These are phyloP conservation scores for Asterochloris erici DNA, from an alignment of 139 green algal genomes.

Conservation along the genomic window DNA sequence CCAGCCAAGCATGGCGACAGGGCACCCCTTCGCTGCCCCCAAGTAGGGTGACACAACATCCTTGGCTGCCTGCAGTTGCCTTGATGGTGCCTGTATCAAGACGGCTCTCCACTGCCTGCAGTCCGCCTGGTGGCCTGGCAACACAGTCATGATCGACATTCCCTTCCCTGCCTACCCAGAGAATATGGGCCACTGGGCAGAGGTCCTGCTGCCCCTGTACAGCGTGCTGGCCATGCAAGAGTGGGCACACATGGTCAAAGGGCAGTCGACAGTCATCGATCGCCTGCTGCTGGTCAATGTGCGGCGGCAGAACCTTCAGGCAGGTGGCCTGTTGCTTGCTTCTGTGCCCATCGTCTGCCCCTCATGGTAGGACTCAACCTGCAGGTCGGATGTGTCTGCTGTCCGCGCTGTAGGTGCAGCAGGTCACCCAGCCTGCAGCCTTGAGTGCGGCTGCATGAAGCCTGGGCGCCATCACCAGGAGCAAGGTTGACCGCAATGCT, in stretches of 20 bases:
- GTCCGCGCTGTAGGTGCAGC: too few species aligned
- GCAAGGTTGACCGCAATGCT: too few species aligned
- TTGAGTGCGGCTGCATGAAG: too few species aligned
- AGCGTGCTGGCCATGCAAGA: constrained; percentile 31
- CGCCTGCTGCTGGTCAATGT: constrained; percentile 41
- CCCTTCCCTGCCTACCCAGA: constrained; percentile 61
- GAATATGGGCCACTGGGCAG: constrained; percentile 77
- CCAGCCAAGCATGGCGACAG: too few species aligned
- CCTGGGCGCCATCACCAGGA: too few species aligned
- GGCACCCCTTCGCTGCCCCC: too few species aligned
- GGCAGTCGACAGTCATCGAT: constrained; percentile 24
- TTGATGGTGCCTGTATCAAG: neutral
- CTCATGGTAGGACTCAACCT: too few species aligned
- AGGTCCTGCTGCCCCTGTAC: constrained; percentile 62
- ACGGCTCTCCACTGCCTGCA: constrained; percentile 7
- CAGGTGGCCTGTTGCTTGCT: neutral
- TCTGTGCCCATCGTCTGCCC: neutral
- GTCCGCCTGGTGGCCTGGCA: constrained; percentile 44
- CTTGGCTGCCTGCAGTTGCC: too few species aligned
- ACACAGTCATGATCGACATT: constrained; percentile 67
- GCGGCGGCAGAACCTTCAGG: constrained; percentile 6
- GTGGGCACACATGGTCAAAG: constrained; percentile 17
- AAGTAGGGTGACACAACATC: too few species aligned
- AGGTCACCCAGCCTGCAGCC: too few species aligned
- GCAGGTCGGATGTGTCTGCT: too few species aligned